A percentile compares a stretch with the other conserved stretches of the same genome.
Conservation (phyloP, 495 filamentous ascomycete species). For the Trichocladium uniseriatum region DNA sequence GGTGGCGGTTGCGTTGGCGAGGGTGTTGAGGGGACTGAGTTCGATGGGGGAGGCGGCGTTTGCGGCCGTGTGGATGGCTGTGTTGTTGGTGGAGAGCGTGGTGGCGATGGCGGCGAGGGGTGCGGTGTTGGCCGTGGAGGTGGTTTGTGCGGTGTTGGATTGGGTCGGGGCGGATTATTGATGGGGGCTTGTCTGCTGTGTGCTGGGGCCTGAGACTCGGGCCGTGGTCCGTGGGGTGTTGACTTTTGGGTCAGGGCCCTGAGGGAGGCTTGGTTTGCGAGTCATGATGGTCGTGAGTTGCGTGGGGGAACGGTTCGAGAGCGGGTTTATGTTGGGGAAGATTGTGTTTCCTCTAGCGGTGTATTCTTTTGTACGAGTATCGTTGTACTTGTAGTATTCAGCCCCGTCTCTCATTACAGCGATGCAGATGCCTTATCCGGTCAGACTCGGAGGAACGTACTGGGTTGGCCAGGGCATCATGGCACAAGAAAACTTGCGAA, state of each 20-base stretch:
- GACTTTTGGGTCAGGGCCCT: no score
- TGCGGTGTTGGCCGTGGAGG: constrained; percentile 19
- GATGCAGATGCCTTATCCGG: background rate
- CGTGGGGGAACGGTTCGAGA: background rate
- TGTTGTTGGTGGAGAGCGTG: constrained; percentile 20
- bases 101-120: constrained; percentile 17
- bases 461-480: no score
- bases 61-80: constrained; percentile 22
- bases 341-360: background rate
- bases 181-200: background rate
- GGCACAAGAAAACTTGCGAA: background rate
- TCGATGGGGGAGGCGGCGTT: constrained; percentile 18
- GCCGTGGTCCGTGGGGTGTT: no score
- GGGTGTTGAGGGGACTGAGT: constrained; percentile 12
- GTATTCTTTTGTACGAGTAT: background rate
- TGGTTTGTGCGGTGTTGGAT: constrained; percentile 24
- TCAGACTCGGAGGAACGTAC: no score
- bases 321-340: no score
- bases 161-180: constrained; percentile 30
- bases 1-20: constrained; percentile 17
- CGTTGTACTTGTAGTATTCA: background rate
- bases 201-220: no score
- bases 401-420: background rate
- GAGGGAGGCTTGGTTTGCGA: no score
- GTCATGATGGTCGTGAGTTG: no score